Percentiles rank a stretch among this genome's conserved stretches.
Conservation (phyloP, 495 filamentous ascomycete species). For the Aspergillus carlsbadensis region DNA sequence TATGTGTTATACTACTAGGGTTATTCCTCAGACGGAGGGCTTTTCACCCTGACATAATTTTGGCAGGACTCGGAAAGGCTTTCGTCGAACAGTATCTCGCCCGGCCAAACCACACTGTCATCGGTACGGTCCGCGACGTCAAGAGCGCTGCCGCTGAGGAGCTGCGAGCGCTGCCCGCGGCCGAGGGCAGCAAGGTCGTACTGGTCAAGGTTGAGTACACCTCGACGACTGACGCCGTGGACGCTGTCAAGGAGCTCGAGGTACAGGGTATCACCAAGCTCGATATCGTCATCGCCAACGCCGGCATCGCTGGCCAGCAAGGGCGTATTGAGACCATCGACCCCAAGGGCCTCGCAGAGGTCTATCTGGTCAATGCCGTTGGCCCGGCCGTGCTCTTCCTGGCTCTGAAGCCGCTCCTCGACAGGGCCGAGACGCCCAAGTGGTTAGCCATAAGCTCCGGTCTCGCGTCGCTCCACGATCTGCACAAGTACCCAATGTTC, state of each 20-base stretch:
- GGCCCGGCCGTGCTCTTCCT: slow-evolving; percentile 34
- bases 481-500: neutral
- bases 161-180: slow-evolving; percentile 19
- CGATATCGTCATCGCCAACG: slow-evolving; percentile 51
- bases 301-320: slow-evolving; percentile 25
- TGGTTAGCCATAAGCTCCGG: slow-evolving; percentile 29
- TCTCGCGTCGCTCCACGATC: neutral
- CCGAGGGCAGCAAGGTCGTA: neutral
- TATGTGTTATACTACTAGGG: neutral
- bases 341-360: slow-evolving; percentile 12
- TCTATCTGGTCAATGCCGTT: slow-evolving; percentile 18
- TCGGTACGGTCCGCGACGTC: slow-evolving; percentile 42
- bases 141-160: slow-evolving; percentile 12
- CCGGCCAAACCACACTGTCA: slow-evolving; percentile 42
- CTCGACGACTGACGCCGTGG: neutral
- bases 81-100: slow-evolving; percentile 34
- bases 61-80: slow-evolving; percentile 43
- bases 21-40: neutral
- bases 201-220: neutral
- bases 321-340: slow-evolving; percentile 1
- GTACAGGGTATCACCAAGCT: slow-evolving; percentile 14
- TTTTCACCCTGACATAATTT: neutral
- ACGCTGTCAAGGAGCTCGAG: neutral
- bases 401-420: slow-evolving; percentile 32
- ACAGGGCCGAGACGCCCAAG: slow-evolving; percentile 24